phyloP scores from a whole-genome alignment of 805 yeast genomes.

The Teunomyces atbi region DNA sequence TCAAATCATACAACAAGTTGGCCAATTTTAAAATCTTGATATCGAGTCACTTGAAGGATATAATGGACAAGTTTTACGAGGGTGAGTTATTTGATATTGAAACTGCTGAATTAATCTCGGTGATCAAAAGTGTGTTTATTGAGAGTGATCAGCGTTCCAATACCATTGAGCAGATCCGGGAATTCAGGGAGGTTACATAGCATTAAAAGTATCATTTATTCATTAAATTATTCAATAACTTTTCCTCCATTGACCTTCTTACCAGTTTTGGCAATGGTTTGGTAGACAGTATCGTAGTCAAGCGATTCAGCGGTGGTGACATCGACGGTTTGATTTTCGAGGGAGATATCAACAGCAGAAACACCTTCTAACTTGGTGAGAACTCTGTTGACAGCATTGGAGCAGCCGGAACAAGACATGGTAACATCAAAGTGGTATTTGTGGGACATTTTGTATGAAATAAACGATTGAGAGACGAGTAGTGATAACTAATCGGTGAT shows the following conservation, averaged over 20 bases:
- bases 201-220: neutral
- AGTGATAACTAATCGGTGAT: too few species aligned
- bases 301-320: slow-evolving; percentile 58
- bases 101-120: slow-evolving; percentile 43
- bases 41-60: slow-evolving; percentile 42
- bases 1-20: slow-evolving; percentile 26
- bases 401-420: slow-evolving; percentile 88
- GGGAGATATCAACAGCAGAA: slow-evolving; percentile 65
- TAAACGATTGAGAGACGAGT: too few species aligned
- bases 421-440: slow-evolving; percentile 78
- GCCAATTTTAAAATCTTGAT: slow-evolving; percentile 32
- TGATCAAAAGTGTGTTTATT: slow-evolving; percentile 42
- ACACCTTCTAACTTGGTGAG: slow-evolving; percentile 73
- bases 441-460: slow-evolving; percentile 41
- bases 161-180: slow-evolving; percentile 46
- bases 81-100: slow-evolving; percentile 50
- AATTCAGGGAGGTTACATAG: slow-evolving; percentile 28
- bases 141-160: slow-evolving; percentile 45
- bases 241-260: slow-evolving; percentile 73
- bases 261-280: slow-evolving; percentile 85
- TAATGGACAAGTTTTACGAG: slow-evolving; percentile 49
- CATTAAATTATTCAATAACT: slow-evolving; percentile 33
- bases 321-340: slow-evolving; percentile 79
- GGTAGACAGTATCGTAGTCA: slow-evolving; percentile 75
- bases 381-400: slow-evolving; percentile 80